Conservation (phyloP, 371 early-diverging fungal species). For the Mortierella sp. region DNA sequence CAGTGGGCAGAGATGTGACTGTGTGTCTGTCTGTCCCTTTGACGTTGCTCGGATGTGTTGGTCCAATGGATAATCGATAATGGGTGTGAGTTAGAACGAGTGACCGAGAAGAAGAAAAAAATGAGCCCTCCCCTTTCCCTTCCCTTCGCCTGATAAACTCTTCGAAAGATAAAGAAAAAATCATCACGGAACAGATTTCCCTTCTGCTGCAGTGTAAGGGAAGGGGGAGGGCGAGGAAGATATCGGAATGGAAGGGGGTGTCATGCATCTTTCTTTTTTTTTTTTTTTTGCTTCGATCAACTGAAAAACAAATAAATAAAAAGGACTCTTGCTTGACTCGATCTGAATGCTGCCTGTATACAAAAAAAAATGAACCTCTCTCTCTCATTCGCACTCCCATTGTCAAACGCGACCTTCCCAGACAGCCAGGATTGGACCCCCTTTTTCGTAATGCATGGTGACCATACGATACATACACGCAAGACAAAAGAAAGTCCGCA, state of each 20-base stretch:
- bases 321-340: slow-evolving; percentile 6
- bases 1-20: background rate
- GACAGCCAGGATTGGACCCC: background rate
- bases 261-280: slow-evolving; percentile 15
- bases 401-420: background rate
- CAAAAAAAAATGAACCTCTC: background rate
- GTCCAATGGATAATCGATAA: slow-evolving; percentile 2
- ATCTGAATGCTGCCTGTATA: slow-evolving; percentile 5
- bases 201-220: background rate
- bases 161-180: background rate
- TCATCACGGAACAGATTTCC: slow-evolving; percentile 1
- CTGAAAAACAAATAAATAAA: background rate
- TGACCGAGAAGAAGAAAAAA: background rate
- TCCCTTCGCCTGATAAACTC: no score
- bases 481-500: background rate
- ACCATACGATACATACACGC: no score
- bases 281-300: background rate
- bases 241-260: slow-evolving; percentile 22
- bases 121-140: background rate
- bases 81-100: background rate
- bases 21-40: background rate
- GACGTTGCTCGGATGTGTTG: background rate
- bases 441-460: background rate
- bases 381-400: background rate
- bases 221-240: slow-evolving; percentile 12